Conservation (phyloP, 2,329 filamentous ascomycete species). For the Talaromyces sp. region DNA sequence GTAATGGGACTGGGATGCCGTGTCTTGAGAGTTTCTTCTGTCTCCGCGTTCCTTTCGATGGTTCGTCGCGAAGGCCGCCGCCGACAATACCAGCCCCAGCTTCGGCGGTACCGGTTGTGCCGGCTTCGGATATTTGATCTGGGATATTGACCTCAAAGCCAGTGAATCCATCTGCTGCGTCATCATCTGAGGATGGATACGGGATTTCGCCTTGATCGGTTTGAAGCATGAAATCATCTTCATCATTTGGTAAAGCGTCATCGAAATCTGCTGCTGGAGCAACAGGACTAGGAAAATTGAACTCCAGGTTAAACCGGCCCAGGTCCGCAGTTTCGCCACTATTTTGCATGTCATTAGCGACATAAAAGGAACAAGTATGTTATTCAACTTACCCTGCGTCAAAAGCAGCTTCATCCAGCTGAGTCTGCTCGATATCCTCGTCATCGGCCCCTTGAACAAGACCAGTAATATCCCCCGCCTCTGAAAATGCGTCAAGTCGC, state of each 20-base stretch:
- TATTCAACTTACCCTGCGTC: constrained; percentile 34
- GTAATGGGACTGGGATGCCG: constrained; percentile 70
- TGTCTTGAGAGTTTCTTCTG: constrained; percentile 63
- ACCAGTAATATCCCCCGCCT: constrained; percentile 39
- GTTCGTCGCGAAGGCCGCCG: constrained; percentile 36
- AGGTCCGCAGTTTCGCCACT: constrained; percentile 46
- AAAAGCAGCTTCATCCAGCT: constrained; percentile 38
- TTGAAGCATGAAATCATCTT: constrained; percentile 35
- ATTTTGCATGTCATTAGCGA: constrained; percentile 17
- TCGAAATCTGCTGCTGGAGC: constrained; percentile 28
- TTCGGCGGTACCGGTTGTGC: constrained; percentile 26
- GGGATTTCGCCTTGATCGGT: constrained; percentile 25
- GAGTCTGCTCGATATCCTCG: constrained; percentile 35
- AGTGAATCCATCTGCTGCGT: constrained; percentile 27
- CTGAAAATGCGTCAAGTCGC: constrained; percentile 44
- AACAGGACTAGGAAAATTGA: constrained; percentile 39
- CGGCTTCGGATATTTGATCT: constrained; percentile 29
- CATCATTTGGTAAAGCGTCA: constrained; percentile 31
- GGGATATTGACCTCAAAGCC: constrained; percentile 33
- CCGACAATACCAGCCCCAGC: constrained; percentile 24
- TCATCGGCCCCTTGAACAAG: constrained; percentile 35
- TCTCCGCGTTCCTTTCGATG: constrained; percentile 33
- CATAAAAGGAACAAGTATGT: neutral
- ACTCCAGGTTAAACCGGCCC: constrained; percentile 41
- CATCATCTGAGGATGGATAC: constrained; percentile 27